Percentiles rank a stretch among this genome's conserved stretches.
phyloP scores from a whole-genome alignment of 148 eudicot genomes.

The Camellia sinensis region DNA sequence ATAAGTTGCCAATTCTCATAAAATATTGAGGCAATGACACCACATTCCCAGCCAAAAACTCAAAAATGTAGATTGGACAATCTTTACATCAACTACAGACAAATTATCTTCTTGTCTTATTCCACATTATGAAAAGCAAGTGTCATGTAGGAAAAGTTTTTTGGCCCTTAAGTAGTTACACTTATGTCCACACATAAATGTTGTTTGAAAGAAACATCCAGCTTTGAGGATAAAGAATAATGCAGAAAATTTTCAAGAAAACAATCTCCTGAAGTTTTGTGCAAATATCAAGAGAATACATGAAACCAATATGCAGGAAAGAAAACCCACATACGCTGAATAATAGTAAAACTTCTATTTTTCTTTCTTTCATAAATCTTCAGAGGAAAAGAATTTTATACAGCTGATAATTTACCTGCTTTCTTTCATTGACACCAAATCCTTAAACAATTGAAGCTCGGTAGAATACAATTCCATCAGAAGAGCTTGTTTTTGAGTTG shows the following conservation, averaged over 20 bases:
- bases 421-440: slow-evolving; percentile 65
- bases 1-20: background rate
- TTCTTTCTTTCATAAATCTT: background rate
- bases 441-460: slow-evolving; percentile 92
- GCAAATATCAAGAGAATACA: background rate
- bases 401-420: slow-evolving; percentile 42
- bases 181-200: background rate
- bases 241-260: background rate
- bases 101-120: background rate
- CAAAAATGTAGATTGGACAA: background rate
- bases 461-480: slow-evolving; percentile 87
- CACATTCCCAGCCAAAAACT: background rate
- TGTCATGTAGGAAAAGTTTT: background rate
- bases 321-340: background rate
- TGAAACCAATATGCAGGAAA: background rate
- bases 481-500: slow-evolving; percentile 74
- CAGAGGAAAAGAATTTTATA: background rate
- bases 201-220: background rate
- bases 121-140: background rate
- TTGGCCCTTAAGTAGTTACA: background rate
- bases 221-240: background rate
- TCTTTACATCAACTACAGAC: background rate
- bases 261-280: background rate
- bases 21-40: background rate
- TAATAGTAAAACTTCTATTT: background rate